phyloP scores from a whole-genome alignment of 257 asterid species.

The Penstemon barbatus region DNA sequence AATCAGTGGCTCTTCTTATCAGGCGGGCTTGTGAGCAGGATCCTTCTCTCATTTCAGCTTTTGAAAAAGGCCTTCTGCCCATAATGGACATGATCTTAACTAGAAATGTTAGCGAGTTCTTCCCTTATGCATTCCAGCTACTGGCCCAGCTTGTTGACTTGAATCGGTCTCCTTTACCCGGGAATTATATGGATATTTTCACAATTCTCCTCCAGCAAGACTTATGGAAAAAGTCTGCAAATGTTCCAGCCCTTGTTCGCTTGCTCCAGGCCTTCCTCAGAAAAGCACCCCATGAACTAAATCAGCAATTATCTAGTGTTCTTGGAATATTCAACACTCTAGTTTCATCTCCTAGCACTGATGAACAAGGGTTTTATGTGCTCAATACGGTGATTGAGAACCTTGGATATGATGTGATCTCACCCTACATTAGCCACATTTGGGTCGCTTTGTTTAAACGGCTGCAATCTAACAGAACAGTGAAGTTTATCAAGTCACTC shows the following conservation, averaged over 20 bases:
- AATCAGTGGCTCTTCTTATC: slow-evolving; percentile 79
- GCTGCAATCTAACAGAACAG: slow-evolving; percentile 58
- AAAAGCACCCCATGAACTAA: slow-evolving; percentile 79
- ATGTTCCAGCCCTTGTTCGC: slow-evolving; percentile 87
- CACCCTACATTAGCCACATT: slow-evolving; percentile 57
- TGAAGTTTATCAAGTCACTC: slow-evolving; percentile 73
- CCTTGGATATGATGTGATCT: slow-evolving; percentile 69
- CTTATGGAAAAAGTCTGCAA: slow-evolving; percentile 83
- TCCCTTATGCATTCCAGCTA: slow-evolving; percentile 89
- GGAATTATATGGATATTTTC: slow-evolving; percentile 72
- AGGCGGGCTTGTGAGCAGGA: slow-evolving; percentile 81
- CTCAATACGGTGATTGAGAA: slow-evolving; percentile 90
- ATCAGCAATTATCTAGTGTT: slow-evolving; percentile 67
- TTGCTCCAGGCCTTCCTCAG: slow-evolving; percentile 93
- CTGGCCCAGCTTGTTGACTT: slow-evolving; percentile 94
- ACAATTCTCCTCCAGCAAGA: slow-evolving; percentile 75
- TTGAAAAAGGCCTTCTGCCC: slow-evolving; percentile 77
- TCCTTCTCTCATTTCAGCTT: slow-evolving; percentile 61
- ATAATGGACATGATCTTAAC: slow-evolving; percentile 65
- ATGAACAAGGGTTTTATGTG: slow-evolving; percentile 91
- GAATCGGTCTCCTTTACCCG: slow-evolving; percentile 62
- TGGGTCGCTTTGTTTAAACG: slow-evolving; percentile 78
- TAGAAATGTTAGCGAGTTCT: slow-evolving; percentile 76
- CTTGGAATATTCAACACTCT: slow-evolving; percentile 77
- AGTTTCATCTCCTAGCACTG: slow-evolving; percentile 66